phyloP scores from a whole-genome alignment of 331 rosid species.

The Rhamnella rubrinervis region DNA sequence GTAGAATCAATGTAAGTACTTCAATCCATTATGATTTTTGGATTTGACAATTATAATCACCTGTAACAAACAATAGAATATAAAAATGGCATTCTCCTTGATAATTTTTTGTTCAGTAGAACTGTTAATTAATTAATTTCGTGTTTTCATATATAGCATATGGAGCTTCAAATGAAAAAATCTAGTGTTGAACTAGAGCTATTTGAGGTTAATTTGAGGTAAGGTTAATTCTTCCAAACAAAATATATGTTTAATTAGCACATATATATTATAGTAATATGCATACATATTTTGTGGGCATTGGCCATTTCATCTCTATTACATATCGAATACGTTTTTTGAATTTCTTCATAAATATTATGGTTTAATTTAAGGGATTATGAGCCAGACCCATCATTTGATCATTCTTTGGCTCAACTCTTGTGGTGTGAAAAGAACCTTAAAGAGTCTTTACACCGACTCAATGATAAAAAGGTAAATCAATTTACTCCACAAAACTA shows the following conservation, averaged over 20 bases:
- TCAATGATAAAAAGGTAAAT: constrained; percentile 2
- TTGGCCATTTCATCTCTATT: no score
- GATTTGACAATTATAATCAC: no score
- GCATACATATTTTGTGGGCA: background rate
- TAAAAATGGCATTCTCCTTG: no score
- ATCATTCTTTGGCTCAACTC: constrained; percentile 4
- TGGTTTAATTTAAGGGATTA: background rate
- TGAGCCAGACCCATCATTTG: constrained; percentile 7
- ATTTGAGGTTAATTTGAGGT: background rate
- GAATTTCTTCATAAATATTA: background rate
- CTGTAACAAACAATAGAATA: no score
- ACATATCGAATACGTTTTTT: no score
- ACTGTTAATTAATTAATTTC: background rate
- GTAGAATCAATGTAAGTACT: no score
- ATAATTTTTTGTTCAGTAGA: background rate
- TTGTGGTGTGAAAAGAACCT: constrained; percentile 9
- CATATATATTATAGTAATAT: background rate
- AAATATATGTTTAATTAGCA: background rate
- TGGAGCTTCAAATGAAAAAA: background rate
- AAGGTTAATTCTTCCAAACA: background rate
- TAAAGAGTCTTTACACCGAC: background rate
- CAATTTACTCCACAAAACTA: background rate
- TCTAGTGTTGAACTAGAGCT: background rate
- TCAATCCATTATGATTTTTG: no score
- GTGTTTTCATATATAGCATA: background rate